Conservation (phyloP, 805 yeast species). For the Ogataea chonburiensis region DNA sequence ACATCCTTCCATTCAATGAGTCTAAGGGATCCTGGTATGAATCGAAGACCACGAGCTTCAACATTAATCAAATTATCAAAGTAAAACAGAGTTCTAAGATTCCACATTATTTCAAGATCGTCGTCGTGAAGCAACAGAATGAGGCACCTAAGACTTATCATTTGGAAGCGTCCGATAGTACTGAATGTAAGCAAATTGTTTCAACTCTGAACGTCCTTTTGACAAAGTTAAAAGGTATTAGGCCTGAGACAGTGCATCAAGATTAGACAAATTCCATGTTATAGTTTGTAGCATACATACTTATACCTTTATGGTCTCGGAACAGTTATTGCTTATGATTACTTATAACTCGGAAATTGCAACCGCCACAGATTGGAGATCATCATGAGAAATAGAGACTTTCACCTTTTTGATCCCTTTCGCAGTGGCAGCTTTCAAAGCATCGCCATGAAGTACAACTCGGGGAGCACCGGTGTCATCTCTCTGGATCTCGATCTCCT, state of each 20-base stretch:
- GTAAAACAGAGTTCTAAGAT: slow-evolving; percentile 76
- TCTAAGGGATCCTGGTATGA: slow-evolving; percentile 59
- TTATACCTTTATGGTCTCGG: no score
- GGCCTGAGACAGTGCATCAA: no score
- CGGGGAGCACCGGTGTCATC: slow-evolving; percentile 76
- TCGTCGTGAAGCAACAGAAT: slow-evolving; percentile 55
- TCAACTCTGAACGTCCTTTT: slow-evolving; percentile 60
- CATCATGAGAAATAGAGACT: slow-evolving; percentile 95
- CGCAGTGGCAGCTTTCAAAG: slow-evolving; percentile 66
- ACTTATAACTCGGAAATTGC: slow-evolving; percentile 79
- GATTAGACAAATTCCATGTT: no score
- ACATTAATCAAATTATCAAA: slow-evolving; percentile 70
- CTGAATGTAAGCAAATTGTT: slow-evolving; percentile 73
- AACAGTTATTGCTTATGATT: no score
- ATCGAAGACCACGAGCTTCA: slow-evolving; percentile 82
- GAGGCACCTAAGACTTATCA: slow-evolving; percentile 80
- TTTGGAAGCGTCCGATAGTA: slow-evolving; percentile 66
- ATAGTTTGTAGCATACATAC: no score
- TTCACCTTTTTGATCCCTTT: slow-evolving; percentile 71
- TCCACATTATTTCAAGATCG: slow-evolving; percentile 78
- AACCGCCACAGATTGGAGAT: slow-evolving; percentile 95
- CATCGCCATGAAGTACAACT: slow-evolving; percentile 75
- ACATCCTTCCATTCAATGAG: slow-evolving; percentile 83
- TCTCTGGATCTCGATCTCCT: slow-evolving; percentile 84
- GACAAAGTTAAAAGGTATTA: slow-evolving; percentile 50